Percentiles rank a stretch among this genome's conserved stretches.
These are phyloP conservation scores for Austropuccinia psidii DNA, from an alignment of 1,284 basidiomycete species.

Conservation along the genomic window DNA sequence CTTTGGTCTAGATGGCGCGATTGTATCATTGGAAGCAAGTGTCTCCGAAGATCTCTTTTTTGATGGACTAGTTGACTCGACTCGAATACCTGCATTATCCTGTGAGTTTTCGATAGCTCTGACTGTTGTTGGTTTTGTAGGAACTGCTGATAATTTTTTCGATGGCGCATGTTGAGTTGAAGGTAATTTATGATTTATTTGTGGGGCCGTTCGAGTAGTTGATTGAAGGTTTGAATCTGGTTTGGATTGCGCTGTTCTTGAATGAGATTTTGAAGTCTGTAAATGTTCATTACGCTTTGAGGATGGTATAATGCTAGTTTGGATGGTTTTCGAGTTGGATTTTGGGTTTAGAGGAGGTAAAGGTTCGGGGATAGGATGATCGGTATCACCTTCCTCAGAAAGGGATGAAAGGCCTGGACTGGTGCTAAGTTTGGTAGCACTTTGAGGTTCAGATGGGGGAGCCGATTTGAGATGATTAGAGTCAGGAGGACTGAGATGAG, in stretches of 20 bases:
- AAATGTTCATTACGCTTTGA: not conserved
- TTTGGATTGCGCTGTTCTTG: not conserved
- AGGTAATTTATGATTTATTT: not conserved
- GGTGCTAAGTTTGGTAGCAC: constrained; percentile 9
- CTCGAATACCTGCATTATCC: too few relatives aligned
- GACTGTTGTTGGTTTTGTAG: too few relatives aligned
- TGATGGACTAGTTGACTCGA: not conserved
- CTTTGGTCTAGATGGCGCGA: not conserved
- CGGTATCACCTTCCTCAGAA: constrained; percentile 20
- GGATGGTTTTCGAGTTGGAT: not conserved
- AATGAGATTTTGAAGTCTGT: not conserved
- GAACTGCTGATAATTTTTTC: not conserved
- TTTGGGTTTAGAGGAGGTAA: not conserved
- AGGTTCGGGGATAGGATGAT: not conserved
- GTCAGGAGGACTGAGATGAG: not conserved
- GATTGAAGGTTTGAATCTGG: not conserved
- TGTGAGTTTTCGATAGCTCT: too few relatives aligned
- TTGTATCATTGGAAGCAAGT: not conserved
- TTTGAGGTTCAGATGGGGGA: not conserved
- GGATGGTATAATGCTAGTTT: not conserved
- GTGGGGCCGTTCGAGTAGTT: not conserved
- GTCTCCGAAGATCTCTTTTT: not conserved
- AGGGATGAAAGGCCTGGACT: constrained; percentile 10
- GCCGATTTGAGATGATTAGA: not conserved
- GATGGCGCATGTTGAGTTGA: not conserved